Evolutionary conservation across 2,329 filamentous ascomycete species (phyloP).

Genomic region (Sordariomycetes sp.): DNA sequence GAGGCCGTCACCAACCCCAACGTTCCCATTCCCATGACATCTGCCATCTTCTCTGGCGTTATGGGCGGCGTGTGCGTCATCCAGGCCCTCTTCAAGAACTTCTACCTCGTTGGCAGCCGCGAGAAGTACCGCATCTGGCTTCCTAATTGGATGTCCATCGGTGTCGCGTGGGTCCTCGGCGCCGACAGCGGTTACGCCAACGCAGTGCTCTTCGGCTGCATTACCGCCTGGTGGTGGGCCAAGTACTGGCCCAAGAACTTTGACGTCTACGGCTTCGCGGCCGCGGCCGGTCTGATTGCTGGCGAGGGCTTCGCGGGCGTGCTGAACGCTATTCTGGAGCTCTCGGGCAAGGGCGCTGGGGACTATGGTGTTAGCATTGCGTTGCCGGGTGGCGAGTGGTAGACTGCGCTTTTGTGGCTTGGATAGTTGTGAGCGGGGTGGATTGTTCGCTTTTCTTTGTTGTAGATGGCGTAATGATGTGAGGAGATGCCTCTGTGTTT

Average conservation of each 20-base stretch:
- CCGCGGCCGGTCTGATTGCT: conserved; percentile 48
- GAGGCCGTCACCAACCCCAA: conserved; percentile 41
- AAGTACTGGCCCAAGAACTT: conserved; percentile 35
- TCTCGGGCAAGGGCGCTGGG: conserved; percentile 13
- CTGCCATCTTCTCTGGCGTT: conserved; percentile 41
- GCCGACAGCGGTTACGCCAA: conserved; percentile 39
- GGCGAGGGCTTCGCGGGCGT: conserved; percentile 51
- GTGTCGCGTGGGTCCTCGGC: conserved; percentile 44
- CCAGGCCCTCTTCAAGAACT: conserved; percentile 40
- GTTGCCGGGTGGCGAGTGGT: conserved; percentile 7
- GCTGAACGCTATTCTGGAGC: conserved; percentile 35
- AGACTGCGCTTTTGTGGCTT: background rate
- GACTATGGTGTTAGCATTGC: conserved; percentile 7
- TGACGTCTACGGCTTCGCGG: conserved; percentile 42
- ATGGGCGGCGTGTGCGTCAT: conserved; percentile 34
- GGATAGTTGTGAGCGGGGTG: too few species aligned
- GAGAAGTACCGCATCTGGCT: conserved; percentile 43
- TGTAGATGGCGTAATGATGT: too few species aligned
- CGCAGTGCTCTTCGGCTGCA: conserved; percentile 42
- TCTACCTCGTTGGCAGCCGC: conserved; percentile 33
- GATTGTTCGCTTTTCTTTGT: too few species aligned
- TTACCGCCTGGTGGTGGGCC: conserved; percentile 37
- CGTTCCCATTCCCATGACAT: conserved; percentile 40
- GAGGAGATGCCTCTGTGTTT: too few species aligned
- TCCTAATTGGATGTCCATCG: conserved; percentile 50